Conservation (phyloP, 805 yeast species). For the Hanseniaspora nectarophila region DNA sequence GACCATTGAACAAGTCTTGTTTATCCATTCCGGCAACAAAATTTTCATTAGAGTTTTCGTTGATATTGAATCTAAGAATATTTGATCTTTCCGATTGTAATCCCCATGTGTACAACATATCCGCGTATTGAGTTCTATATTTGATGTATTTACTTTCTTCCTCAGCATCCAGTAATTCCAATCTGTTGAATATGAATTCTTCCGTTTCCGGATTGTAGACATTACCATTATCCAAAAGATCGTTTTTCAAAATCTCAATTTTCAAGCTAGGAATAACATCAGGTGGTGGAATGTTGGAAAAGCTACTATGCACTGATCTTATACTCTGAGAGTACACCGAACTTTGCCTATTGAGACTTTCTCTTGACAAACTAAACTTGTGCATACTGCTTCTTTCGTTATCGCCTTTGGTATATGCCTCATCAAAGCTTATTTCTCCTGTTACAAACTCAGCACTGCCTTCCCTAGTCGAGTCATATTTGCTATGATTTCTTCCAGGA, state of each 20-base stretch:
- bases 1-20: slow-evolving; percentile 30
- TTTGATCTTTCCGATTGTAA: slow-evolving; percentile 69
- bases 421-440: not conserved
- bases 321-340: not conserved
- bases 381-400: not conserved
- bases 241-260: slow-evolving; percentile 7
- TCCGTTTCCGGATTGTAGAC: slow-evolving; percentile 5
- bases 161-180: slow-evolving; percentile 19
- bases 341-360: slow-evolving; percentile 1
- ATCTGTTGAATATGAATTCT: slow-evolving; percentile 17
- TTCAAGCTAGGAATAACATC: not conserved
- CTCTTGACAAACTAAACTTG: not conserved
- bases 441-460: not conserved
- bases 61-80: slow-evolving; percentile 40
- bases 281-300: not conserved
- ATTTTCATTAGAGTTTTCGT: slow-evolving; percentile 27
- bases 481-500: slow-evolving; percentile 4
- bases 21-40: slow-evolving; percentile 22
- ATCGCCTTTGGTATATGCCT: not conserved
- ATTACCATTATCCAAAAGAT: slow-evolving; percentile 10
- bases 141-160: slow-evolving; percentile 24
- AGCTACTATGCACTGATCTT: not conserved
- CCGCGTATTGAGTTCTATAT: slow-evolving; percentile 63
- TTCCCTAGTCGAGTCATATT: not conserved
- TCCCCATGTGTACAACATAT: slow-evolving; percentile 71